Base-by-base conservation (phyloP, 2,329 filamentous ascomycete species). In the Fusarium sp. region DNA sequence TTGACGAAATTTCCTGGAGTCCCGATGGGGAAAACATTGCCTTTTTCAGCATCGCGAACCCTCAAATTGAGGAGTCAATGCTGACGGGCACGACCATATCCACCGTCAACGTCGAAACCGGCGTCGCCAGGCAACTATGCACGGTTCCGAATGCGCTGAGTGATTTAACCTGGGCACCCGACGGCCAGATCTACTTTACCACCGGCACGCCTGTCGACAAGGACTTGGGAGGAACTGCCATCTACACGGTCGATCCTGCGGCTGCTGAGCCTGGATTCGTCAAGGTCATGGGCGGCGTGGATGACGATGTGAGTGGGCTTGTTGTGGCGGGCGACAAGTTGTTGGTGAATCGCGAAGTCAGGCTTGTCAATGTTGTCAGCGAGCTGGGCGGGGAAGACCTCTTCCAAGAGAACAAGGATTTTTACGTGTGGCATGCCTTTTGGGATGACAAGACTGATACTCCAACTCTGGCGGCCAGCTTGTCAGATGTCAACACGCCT, bases 401-500 rank as follows among this genome's bases (percentile, higher is more conserved):
- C 0, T 74, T 74, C 1, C 44, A 36, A 23, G 57, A 60, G 44
- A 16, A 61, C 5, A 62, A 18, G 0, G 64, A 72, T 1, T 16
- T 70, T 0, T 65, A 59, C 53, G 59, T 37, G 4, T 74, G 68
- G 60, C 71, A 74, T 46, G 40, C 64, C 1, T 63, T 56, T 9
- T 16, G 65, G 2, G 12, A 56, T 6, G 10, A 8, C 6, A 18
- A 62, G 9, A 62, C 60, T 1, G 58, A 34, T 6, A 13, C 7
- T 6, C 7, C 64, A 0, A 41, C 18, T 13, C 52, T 75, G 2
- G 73, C 66, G 8, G 46, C 62, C 0, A 37, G 56, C 2, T n/a
- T 81, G 7, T 76, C 75, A 39, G 50, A 69, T 13, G 18, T 43
- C n/a, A 50, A 67, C 1, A 71, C 65, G 0, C 68, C 68, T 2